These are phyloP conservation scores for Arthrobotrys iridis DNA, from an alignment of 2,329 filamentous ascomycete species.

Conservation along the genomic window DNA sequence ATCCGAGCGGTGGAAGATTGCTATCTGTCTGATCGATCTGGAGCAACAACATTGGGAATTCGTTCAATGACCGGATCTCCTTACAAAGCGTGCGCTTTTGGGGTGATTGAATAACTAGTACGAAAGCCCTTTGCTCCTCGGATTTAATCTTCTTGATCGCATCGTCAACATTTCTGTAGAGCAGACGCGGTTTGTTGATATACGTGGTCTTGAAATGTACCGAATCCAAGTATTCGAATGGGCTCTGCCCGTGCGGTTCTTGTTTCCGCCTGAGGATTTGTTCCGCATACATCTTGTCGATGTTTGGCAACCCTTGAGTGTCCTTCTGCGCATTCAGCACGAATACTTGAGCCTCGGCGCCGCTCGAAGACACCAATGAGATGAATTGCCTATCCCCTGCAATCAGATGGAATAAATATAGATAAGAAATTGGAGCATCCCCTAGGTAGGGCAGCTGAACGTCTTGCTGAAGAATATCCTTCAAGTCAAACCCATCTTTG, in stretches of 20 bases:
- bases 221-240: conserved; percentile 82
- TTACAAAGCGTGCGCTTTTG: conserved; percentile 82
- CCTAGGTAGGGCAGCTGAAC: conserved; percentile 76
- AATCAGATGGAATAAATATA: conserved; percentile 92
- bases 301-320: conserved; percentile 85
- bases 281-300: conserved; percentile 87
- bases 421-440: conserved; percentile 77
- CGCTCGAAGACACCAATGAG: conserved; percentile 86
- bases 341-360: conserved; percentile 82
- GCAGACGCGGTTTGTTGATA: conserved; percentile 88
- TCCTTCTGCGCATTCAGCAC: conserved; percentile 87
- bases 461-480: conserved; percentile 66
- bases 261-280: conserved; percentile 73
- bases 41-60: conserved; percentile 83
- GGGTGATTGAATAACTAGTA: conserved; percentile 91
- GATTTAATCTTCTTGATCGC: conserved; percentile 88
- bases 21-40: conserved; percentile 85
- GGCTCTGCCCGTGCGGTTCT: conserved; percentile 73
- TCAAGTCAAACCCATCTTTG: conserved; percentile 91
- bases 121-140: conserved; percentile 80
- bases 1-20: conserved; percentile 87
- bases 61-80: conserved; percentile 82
- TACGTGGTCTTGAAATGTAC: conserved; percentile 86
- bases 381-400: conserved; percentile 93
- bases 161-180: conserved; percentile 86